These are phyloP conservation scores for Tolypocladium amazonense DNA, from an alignment of 2,329 filamentous ascomycete species.

Conservation along the genomic window DNA sequence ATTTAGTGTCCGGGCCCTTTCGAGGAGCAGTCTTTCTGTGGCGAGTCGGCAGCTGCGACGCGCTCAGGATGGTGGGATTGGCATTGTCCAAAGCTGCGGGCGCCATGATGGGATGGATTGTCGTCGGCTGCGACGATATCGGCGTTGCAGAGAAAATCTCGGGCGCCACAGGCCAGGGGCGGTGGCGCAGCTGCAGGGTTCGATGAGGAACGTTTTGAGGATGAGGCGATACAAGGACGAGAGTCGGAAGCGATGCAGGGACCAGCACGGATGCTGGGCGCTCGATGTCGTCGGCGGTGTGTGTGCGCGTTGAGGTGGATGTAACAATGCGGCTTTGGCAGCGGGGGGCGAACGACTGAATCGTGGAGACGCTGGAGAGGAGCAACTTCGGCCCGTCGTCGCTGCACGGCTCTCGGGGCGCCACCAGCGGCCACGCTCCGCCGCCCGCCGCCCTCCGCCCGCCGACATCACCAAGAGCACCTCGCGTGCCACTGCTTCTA, in stretches of 20 bases:
- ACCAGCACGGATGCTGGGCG: not conserved
- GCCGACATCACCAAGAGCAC: too few species aligned
- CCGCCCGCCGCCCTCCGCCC: not conserved
- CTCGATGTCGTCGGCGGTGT: not conserved
- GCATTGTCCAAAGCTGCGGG: conserved; percentile 53
- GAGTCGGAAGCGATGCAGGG: not conserved
- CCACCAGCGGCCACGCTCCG: not conserved
- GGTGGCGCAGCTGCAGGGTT: not conserved
- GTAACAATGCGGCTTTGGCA: not conserved
- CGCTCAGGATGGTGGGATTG: conserved; percentile 86
- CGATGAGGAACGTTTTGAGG: not conserved
- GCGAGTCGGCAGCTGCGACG: conserved; percentile 79
- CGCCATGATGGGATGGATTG: conserved; percentile 8
- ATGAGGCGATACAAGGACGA: not conserved
- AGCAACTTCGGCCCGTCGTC: not conserved
- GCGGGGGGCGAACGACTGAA: not conserved
- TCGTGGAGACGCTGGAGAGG: not conserved
- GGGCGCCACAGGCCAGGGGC: not conserved
- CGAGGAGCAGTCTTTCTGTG: conserved; percentile 37
- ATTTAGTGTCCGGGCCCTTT: conserved; percentile 34
- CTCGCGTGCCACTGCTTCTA: too few species aligned
- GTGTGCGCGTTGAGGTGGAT: not conserved
- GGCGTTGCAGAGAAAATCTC: not conserved
- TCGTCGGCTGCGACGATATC: not conserved
- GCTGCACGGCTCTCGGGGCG: not conserved